Percentiles rank a stretch among this genome's conserved stretches.
Evolutionary conservation across 306 rosid genomes (phyloP).

Genomic region (Vigna hirtella): DNA sequence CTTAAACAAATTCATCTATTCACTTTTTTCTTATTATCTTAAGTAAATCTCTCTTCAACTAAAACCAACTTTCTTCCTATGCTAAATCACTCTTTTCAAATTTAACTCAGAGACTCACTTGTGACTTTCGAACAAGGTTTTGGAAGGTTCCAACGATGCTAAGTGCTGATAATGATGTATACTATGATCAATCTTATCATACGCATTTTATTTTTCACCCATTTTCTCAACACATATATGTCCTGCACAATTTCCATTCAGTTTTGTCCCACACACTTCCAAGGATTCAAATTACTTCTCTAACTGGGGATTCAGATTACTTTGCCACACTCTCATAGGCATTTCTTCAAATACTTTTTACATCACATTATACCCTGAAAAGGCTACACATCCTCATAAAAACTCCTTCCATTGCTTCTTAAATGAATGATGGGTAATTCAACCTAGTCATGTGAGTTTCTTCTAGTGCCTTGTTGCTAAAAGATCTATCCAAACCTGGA

Average conservation of each 20-base stretch:
- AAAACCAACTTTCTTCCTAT: no score
- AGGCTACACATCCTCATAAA: not conserved
- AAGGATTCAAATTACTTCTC: not conserved
- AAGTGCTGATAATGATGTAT: constrained; percentile 49
- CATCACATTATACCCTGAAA: not conserved
- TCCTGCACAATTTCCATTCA: not conserved
- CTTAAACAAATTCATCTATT: constrained; percentile 16
- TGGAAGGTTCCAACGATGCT: constrained; percentile 63
- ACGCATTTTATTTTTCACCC: not conserved
- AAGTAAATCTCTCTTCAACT: not conserved
- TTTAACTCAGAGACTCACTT: no score
- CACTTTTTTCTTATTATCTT: not conserved
- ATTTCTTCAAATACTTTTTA: not conserved
- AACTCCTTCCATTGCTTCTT: constrained; percentile 25
- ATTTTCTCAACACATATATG: not conserved
- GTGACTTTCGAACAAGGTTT: constrained; percentile 45
- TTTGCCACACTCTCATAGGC: not conserved
- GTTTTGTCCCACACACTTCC: not conserved
- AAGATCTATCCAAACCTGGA: constrained; percentile 38
- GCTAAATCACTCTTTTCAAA: no score
- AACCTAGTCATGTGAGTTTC: constrained; percentile 62
- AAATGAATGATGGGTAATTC: constrained; percentile 30
- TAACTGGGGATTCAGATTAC: not conserved
- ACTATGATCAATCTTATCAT: constrained; percentile 49
- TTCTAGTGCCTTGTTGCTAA: constrained; percentile 38